Evolutionary conservation across 371 early-diverging fungal species (phyloP).

Genomic region (Funneliformis caledonium): DNA sequence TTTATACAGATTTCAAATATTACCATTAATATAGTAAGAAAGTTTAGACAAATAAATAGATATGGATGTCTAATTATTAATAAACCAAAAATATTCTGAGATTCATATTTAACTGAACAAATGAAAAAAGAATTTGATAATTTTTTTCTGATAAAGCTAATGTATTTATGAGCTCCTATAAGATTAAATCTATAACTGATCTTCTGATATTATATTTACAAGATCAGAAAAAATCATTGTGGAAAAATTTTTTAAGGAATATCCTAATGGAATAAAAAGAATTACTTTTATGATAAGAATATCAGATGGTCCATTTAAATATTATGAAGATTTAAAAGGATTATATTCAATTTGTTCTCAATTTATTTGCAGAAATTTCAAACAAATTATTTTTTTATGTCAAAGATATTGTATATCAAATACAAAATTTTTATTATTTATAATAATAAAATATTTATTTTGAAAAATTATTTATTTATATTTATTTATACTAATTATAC

Average conservation of each 20-base stretch:
- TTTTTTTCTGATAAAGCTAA: slow-evolving; percentile 4
- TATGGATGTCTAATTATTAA: not conserved
- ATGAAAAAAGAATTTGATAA: not conserved
- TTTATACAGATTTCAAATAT: not conserved
- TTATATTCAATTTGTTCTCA: no score
- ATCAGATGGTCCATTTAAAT: no score
- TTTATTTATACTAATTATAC: no score
- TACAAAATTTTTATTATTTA: no score
- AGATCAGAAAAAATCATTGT: not conserved
- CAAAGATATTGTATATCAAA: no score
- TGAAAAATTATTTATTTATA: no score
- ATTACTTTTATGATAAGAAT: not conserved
- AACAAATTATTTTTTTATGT: no score
- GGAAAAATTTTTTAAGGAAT: not conserved
- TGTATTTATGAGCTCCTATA: not conserved
- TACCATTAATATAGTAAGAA: not conserved
- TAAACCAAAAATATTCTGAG: not conserved
- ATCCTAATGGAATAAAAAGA: not conserved
- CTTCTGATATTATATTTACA: not conserved
- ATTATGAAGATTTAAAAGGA: no score
- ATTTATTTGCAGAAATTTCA: no score
- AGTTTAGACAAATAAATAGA: not conserved
- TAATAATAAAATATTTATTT: no score
- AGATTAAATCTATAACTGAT: not conserved
- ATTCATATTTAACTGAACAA: not conserved